phyloP scores from a whole-genome alignment of 2,329 filamentous ascomycete species.

The Fusarium algeriense region DNA sequence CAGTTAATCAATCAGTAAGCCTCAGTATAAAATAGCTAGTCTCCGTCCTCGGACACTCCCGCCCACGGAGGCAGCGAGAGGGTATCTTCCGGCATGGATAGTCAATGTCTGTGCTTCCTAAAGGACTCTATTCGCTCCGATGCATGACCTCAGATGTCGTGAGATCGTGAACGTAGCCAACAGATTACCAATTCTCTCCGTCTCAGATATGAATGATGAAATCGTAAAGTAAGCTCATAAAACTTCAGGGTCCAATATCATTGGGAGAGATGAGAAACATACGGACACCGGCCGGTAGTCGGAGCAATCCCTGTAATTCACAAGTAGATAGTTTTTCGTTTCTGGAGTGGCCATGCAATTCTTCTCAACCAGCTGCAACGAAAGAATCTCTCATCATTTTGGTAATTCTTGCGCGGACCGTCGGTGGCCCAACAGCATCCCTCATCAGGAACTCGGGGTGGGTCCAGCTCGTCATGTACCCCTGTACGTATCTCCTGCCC shows the following conservation, averaged over 20 bases:
- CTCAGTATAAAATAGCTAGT: slow-evolving; percentile 19
- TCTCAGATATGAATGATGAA: slow-evolving; percentile 28
- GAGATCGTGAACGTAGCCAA: slow-evolving; percentile 7
- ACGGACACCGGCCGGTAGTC: slow-evolving; percentile 48
- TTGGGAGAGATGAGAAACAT: slow-evolving; percentile 12
- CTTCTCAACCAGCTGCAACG: background rate
- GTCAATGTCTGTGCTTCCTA: slow-evolving; percentile 6
- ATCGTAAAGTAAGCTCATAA: slow-evolving; percentile 32
- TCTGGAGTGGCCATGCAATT: slow-evolving; percentile 33
- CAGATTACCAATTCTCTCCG: slow-evolving; percentile 34
- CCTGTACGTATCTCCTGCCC: slow-evolving; percentile 29
- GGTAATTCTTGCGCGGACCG: slow-evolving; percentile 41
- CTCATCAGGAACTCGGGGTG: slow-evolving; percentile 49
- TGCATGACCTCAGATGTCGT: background rate
- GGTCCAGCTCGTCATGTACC: slow-evolving; percentile 24
- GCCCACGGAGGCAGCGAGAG: slow-evolving; percentile 30
- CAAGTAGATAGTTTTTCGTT: background rate
- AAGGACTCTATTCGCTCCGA: slow-evolving; percentile 4
- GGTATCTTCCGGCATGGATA: slow-evolving; percentile 16
- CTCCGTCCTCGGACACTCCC: slow-evolving; percentile 38
- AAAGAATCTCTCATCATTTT: slow-evolving; percentile 33
- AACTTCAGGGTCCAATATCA: slow-evolving; percentile 4
- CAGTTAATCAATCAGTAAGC: slow-evolving; percentile 46
- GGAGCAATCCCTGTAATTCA: slow-evolving; percentile 32
- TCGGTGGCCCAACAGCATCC: slow-evolving; percentile 46